Evolutionary conservation across 768 basidiomycete species (phyloP).

Genomic region (Boletus speciosus): DNA sequence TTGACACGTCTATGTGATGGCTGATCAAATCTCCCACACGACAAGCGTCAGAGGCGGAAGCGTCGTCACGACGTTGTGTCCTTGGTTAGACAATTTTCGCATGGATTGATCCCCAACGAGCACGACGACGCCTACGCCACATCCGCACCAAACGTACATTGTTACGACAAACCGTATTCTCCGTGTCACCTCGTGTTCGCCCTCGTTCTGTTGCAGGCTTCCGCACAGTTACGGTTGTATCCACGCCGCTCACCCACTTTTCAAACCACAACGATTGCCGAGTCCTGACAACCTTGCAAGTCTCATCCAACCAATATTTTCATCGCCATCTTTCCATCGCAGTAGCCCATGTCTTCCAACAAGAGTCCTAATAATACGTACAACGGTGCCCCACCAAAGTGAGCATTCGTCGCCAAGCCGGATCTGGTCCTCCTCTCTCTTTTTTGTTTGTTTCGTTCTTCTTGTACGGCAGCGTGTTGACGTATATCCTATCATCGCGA

Average conservation of each 20-base stretch:
- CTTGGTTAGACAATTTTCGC: background rate
- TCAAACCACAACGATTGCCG: constrained; percentile 2
- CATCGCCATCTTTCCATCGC: constrained; percentile 7
- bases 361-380: constrained; percentile 30
- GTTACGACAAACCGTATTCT: background rate
- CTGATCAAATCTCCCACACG: constrained; percentile 8
- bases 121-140: background rate
- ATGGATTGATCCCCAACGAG: background rate
- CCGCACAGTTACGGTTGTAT: background rate
- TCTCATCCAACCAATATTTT: background rate
- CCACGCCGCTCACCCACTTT: background rate
- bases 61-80: background rate
- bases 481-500: background rate
- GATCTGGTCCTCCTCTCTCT: background rate
- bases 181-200: constrained; percentile 19
- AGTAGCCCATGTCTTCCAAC: constrained; percentile 30
- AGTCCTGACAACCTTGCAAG: background rate
- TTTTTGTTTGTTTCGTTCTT: background rate
- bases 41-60: background rate
- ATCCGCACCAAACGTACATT: background rate
- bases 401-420: constrained; percentile 12
- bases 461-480: constrained; percentile 5
- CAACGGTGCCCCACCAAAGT: constrained; percentile 35
- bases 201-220: constrained; percentile 15
- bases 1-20: constrained; percentile 6